Conservation (phyloP, 2,329 filamentous ascomycete species). For the Fusarium sp. region DNA sequence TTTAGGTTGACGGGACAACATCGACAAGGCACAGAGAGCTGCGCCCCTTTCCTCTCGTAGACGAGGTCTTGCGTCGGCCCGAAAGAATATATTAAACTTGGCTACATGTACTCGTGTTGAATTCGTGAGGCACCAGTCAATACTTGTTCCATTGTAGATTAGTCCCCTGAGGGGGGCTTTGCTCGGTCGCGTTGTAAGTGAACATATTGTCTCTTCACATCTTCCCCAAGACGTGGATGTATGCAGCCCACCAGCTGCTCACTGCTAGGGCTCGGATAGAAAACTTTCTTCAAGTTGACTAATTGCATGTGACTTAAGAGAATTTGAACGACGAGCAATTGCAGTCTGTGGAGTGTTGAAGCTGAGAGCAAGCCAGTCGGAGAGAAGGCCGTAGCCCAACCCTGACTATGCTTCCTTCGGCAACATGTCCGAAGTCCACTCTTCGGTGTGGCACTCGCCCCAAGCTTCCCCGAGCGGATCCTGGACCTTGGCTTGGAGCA, state of each 20-base stretch:
- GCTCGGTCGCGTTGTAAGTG: neutral
- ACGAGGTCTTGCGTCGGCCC: neutral
- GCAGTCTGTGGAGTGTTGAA: neutral
- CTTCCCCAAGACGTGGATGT: neutral
- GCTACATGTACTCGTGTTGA: neutral
- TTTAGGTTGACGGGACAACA: neutral
- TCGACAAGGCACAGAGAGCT: neutral
- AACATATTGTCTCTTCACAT: neutral
- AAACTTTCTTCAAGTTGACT: neutral
- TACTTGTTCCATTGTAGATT: neutral
- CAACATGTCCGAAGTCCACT: neutral
- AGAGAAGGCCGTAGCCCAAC: neutral
- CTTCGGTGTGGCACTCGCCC: conserved; percentile 7
- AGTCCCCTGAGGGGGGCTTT: neutral
- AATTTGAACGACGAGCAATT: neutral
- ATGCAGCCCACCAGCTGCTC: neutral
- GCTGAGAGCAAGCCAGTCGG: neutral
- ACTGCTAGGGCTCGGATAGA: neutral
- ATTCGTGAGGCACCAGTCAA: neutral
- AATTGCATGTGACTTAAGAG: neutral
- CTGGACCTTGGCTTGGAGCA: conserved; percentile 4
- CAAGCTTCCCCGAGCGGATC: conserved; percentile 22
- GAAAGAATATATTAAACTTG: neutral
- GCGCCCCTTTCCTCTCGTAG: neutral
- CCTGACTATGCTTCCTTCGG: neutral